Evolutionary conservation across 2,329 filamentous ascomycete species (phyloP), one percentile per base, ranked within the genome.

Genomic region (Alternaria consortialis): DNA sequence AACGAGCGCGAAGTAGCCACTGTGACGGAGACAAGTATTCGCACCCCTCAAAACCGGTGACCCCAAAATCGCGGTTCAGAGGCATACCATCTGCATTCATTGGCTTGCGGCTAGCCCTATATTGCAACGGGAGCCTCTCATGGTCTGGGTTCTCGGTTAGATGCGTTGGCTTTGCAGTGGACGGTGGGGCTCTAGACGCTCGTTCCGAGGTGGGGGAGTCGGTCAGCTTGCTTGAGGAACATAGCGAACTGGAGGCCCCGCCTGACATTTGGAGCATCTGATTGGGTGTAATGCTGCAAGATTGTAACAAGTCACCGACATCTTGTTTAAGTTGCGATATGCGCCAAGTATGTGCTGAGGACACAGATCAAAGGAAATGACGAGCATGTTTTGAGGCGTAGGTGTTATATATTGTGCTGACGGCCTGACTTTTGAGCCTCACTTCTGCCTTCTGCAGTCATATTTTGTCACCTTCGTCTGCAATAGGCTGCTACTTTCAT

Each of bases 91-190:
- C n/a, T 23, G 13, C 37, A 39, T 57, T 56, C 58, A 74, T 76
- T 73, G 70, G 70, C 51, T 53, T 58, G 46, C 40, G 17, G 53
- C 53, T 58, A 67, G 66, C 68, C 68, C 56, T 72, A 67, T 63
- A 66, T 58, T 52, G 66, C 64, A 69, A 50, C 57, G 56, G 56
- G 59, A 63, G 56, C 63, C 63, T 47, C 40, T 68, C 60, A 55
- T 59, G 60, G 58, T 65, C 61, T 73, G 59, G 66, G 43, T 50
- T 54, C 67, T 74, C 65, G 72, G 67, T 62, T 71, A 63, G 66
- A 72, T 77, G 75, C 69, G 75, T 69, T 77, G 75, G 74, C 73
- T 60, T 63, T 71, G 69, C 72, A 74, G 68, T 58, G 56, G 48
- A 39, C 27, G 62, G 66, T 67, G 67, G 69, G 66, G 62, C 64